Evolutionary conservation across 352 stramenopile genomes (phyloP), one percentile per base, ranked within the genome.

Genomic region (Phytophthora syringae): DNA sequence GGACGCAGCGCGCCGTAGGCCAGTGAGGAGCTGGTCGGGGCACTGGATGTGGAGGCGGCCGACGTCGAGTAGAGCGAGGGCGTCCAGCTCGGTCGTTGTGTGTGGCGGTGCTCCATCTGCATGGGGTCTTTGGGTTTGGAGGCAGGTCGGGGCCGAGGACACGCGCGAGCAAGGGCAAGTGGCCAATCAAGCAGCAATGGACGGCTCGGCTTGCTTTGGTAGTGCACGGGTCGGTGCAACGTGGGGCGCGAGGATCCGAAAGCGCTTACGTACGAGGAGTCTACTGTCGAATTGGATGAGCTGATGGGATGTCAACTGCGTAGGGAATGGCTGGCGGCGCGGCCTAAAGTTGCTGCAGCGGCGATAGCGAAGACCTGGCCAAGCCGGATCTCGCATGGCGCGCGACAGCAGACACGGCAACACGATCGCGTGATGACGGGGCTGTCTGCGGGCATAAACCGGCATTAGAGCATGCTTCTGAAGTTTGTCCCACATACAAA

Each of bases 251-350:
- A 67, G 52, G 47, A 59, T 65, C 36, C 60, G 12, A 42, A 45
- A 36, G 51, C 42, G 52, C 52, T 24, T 71, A 64, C 63, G 57
- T 55, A 67, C 64, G 57, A 54, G 45, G 37, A 55, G 68, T 57
- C 58, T 72, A 72, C 64, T 72, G 52, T 72, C 58, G 58, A 68
- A 68, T 72, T 72, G 64, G 64, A 72, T 72, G 64, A 72, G 64
- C 64, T 72, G 64, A 72, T 60, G 57, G 64, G 58, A 68, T 72
- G 64, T 72, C 64, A 67, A 72, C 56, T 54, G 63, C 50, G 7
- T 5, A 48, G 43, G 63, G 64, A 72, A 62, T 72, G 64, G 64
- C 64, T 68, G 58, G 64, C 34, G 56, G 49, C 42, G 36, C 36
- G 43, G 13, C 16, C 13, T 45, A 51, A 71, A 67, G 64, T 72